Base-by-base conservation (phyloP, 768 basidiomycete genomes). In the Calocybe cyanea region DNA sequence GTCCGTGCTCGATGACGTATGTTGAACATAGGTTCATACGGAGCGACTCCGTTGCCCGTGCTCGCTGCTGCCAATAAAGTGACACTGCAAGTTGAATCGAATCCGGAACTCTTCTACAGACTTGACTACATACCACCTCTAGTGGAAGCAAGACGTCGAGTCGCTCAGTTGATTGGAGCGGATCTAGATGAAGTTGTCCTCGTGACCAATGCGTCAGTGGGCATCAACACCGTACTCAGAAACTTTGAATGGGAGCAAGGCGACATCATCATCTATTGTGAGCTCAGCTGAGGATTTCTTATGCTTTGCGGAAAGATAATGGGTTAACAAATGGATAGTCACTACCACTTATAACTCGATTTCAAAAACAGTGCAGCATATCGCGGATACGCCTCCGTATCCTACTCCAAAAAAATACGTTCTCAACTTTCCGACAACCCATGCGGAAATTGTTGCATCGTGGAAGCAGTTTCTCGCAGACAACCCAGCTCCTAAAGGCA, bases 171-270 rank as follows among this genome's bases (percentile, higher is more conserved):
- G 11, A 70, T 77, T n/a, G 78, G 76, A 7, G 64, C 69, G 4
- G 52, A 66, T 0, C 46, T 56, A 10, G 77, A 80, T 9, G 69
- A 76, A 20, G 67, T 73, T 13, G 78, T 81, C 38, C 55, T 77
- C 14, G 73, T 80, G 1, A 63, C 73, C 0, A 85, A 84, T 54
- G 70, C 80, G 0, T 76, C 78, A 0, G 69, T 71, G 52, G 82
- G 78, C 1, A 54, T 88, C 32, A 77, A 78, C 47, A 86, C 78
- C 7, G 65, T 87, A 32, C 56, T 85, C 38, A 63, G 69, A 37
- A 86, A 87, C 55, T 66, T 89, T 19, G 63, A 70, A 36, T 86
- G 81, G 83, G 60, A 72, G 21, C 57, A 71, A 45, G 77, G 76
- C 1, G 87, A 90, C 60, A 65, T 83, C 15, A 65, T 90, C 41